Evolutionary conservation across 2,329 filamentous ascomycete genomes (phyloP).

Genomic region (Pseudocercospora macadamiae): DNA sequence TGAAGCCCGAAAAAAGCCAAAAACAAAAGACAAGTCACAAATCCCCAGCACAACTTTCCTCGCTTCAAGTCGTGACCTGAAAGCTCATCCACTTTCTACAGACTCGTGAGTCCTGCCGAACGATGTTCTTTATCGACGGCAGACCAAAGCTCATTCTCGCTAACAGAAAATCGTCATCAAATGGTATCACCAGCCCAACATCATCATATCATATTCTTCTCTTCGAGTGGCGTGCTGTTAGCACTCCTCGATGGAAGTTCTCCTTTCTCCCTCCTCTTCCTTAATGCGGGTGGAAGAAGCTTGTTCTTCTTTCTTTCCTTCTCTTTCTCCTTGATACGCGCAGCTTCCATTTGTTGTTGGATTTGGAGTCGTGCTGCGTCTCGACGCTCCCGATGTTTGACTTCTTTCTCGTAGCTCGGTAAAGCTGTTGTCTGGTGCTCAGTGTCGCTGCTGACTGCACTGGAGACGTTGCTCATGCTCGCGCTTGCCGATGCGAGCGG

Average conservation of each 20-base stretch:
- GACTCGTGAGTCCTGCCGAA: not conserved
- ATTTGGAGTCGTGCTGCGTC: slow-evolving; percentile 34
- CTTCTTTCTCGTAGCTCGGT: slow-evolving; percentile 39
- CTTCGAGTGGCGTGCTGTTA: slow-evolving; percentile 20
- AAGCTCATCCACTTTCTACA: not conserved
- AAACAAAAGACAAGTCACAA: not conserved
- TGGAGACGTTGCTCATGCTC: slow-evolving; percentile 36
- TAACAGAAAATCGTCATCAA: not conserved
- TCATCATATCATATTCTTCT: slow-evolving; percentile 10
- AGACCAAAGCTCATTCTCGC: not conserved
- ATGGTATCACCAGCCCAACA: not conserved
- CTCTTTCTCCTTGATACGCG: slow-evolving; percentile 38
- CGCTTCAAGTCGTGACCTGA: not conserved
- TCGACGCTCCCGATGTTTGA: slow-evolving; percentile 37
- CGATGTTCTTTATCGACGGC: not conserved
- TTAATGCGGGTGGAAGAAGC: slow-evolving; percentile 42
- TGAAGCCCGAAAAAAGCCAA: not conserved
- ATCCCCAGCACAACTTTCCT: not conserved
- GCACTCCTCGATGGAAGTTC: slow-evolving; percentile 30
- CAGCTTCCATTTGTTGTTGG: slow-evolving; percentile 40
- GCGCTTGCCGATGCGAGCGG: slow-evolving; percentile 27
- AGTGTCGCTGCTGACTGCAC: slow-evolving; percentile 39
- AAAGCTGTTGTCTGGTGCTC: slow-evolving; percentile 38
- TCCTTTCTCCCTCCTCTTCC: slow-evolving; percentile 38
- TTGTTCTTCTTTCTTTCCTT: slow-evolving; percentile 45